These are phyloP conservation scores for Pythium volutum DNA, from an alignment of 352 stramenopile species.

Conservation along the genomic window DNA sequence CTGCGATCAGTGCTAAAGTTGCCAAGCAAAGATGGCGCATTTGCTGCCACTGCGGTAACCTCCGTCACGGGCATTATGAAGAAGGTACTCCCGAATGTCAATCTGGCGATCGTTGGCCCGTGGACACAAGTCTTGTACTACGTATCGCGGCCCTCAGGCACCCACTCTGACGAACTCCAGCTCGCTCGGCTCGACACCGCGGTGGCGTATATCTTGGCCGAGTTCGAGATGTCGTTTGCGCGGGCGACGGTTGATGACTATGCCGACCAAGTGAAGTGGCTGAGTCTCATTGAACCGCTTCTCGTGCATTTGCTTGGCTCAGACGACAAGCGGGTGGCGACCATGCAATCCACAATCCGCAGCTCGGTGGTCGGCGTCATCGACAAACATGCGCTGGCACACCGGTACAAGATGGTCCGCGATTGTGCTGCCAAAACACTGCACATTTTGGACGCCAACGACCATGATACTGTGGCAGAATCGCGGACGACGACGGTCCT, in stretches of 20 bases:
- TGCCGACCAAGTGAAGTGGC: conserved; percentile 72
- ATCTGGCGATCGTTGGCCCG: conserved; percentile 47
- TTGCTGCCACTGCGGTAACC: conserved; percentile 14
- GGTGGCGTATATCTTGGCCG: conserved; percentile 34
- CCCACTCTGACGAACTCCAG: conserved; percentile 8
- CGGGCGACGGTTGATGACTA: conserved; percentile 62
- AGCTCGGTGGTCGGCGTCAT: conserved; percentile 37
- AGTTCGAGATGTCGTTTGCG: conserved; percentile 58
- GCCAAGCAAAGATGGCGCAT: conserved; percentile 15
- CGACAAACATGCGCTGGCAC: conserved; percentile 43
- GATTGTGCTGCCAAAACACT: conserved; percentile 55
- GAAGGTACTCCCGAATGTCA: conserved; percentile 49
- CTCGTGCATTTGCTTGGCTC: conserved; percentile 38
- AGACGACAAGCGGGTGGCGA: neutral
- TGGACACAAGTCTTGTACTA: conserved; percentile 65
- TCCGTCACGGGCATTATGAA: conserved; percentile 36
- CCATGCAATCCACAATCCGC: neutral
- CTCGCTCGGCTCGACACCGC: conserved; percentile 27
- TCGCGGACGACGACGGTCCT: neutral
- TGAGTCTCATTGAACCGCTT: conserved; percentile 51
- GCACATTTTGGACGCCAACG: conserved; percentile 40
- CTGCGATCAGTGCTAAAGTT: conserved; percentile 41
- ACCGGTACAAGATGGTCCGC: conserved; percentile 82
- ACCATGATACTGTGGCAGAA: neutral
- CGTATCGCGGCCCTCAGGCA: conserved; percentile 33